These are phyloP conservation scores for Mycena floridula DNA, from an alignment of 768 basidiomycete species.

Conservation along the genomic window DNA sequence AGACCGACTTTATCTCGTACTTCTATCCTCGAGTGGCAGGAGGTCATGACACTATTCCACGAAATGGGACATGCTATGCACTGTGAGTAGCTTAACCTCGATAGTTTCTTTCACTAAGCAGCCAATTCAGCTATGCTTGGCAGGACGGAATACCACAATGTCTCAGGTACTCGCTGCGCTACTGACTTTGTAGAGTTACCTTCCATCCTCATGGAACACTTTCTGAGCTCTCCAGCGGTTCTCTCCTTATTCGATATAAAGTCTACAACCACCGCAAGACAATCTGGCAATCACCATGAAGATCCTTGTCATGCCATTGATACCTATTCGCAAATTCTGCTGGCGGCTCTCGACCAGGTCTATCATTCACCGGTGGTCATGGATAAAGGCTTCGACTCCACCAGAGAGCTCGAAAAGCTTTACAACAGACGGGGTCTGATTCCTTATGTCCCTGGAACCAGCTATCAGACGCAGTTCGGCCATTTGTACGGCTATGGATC, in stretches of 20 bases:
- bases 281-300: slow-evolving; percentile 59
- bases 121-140: slow-evolving; percentile 89
- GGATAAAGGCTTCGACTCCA: slow-evolving; percentile 64
- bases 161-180: slow-evolving; percentile 94
- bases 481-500: slow-evolving; percentile 96
- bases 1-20: slow-evolving; percentile 53
- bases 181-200: slow-evolving; percentile 98
- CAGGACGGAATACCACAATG: slow-evolving; percentile 94
- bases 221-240: slow-evolving; percentile 79
- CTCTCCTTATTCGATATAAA: slow-evolving; percentile 69
- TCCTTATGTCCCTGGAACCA: slow-evolving; percentile 77
- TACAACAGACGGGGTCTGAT: slow-evolving; percentile 70
- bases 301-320: slow-evolving; percentile 83
- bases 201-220: slow-evolving; percentile 98
- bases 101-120: slow-evolving; percentile 1
- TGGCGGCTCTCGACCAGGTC: slow-evolving; percentile 82
- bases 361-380: slow-evolving; percentile 75
- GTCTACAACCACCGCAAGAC: slow-evolving; percentile 36
- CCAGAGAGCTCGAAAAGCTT: slow-evolving; percentile 52
- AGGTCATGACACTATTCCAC: slow-evolving; percentile 92
- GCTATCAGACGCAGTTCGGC: slow-evolving; percentile 94
- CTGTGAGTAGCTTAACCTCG: slow-evolving; percentile 54
- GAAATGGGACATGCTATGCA: slow-evolving; percentile 99
- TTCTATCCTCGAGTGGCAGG: slow-evolving; percentile 82
- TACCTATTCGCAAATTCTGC: slow-evolving; percentile 84